phyloP scores from a whole-genome alignment of 257 asterid genomes.

The Coffea canephora region DNA sequence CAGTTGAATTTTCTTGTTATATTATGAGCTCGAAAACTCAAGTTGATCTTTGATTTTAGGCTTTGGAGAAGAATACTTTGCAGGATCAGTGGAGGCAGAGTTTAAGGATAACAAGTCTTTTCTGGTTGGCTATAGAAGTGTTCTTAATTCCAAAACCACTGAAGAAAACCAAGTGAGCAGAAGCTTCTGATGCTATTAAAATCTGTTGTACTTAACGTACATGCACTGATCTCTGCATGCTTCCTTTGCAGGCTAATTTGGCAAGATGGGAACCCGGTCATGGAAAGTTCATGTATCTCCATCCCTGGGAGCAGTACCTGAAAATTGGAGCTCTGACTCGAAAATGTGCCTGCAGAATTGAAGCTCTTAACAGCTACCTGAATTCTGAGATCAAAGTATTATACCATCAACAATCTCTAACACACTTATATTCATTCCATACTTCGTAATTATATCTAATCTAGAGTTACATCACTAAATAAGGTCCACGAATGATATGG shows the following conservation, averaged over 20 bases:
- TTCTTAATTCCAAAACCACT: slow-evolving; percentile 58
- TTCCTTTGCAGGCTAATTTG: slow-evolving; percentile 53
- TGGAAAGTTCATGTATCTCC: slow-evolving; percentile 62
- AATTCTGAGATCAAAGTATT: slow-evolving; percentile 46
- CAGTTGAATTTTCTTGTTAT: too few species aligned
- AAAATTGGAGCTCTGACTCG: slow-evolving; percentile 59
- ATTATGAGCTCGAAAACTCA: neutral
- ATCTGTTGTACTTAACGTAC: neutral
- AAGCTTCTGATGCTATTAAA: neutral
- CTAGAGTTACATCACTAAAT: too few species aligned
- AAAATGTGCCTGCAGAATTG: slow-evolving; percentile 60
- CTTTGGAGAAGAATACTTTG: slow-evolving; percentile 46
- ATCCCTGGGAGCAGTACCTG: slow-evolving; percentile 82
- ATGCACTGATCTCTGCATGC: slow-evolving; percentile 5
- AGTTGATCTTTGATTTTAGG: slow-evolving; percentile 24
- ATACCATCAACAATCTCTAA: neutral
- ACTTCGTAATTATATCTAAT: too few species aligned
- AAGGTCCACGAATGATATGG: neutral
- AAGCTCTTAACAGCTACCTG: slow-evolving; percentile 52
- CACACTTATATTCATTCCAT: neutral
- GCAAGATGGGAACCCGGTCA: slow-evolving; percentile 92
- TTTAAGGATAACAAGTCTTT: slow-evolving; percentile 20
- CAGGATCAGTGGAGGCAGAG: slow-evolving; percentile 22
- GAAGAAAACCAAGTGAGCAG: slow-evolving; percentile 67
- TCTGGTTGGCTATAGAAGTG: slow-evolving; percentile 33